Evolutionary conservation across 108 stramenopile species (phyloP).

Genomic region (Nannochloropsis oceanica): DNA sequence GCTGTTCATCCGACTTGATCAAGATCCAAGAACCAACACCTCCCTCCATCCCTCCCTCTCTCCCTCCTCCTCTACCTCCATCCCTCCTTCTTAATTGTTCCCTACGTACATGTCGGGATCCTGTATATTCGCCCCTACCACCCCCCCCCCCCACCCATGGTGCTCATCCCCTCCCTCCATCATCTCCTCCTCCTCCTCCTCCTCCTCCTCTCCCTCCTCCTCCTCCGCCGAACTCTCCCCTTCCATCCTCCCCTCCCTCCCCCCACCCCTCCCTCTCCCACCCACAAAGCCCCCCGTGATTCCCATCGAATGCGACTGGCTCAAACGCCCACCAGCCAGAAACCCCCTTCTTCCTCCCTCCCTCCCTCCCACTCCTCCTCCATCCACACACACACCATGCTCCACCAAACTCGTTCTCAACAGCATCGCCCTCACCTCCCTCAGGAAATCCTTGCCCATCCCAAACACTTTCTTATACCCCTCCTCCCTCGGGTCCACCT

Average conservation of each 20-base stretch:
- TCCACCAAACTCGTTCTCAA: slow-evolving; percentile 20
- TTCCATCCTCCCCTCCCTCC: not conserved
- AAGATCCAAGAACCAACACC: too few relatives aligned
- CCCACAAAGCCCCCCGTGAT: not conserved
- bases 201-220: not conserved
- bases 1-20: too few relatives aligned
- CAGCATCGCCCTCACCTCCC: slow-evolving; percentile 20
- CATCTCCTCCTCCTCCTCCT: not conserved
- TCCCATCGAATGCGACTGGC: not conserved
- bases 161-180: too few relatives aligned
- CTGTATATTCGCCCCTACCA: too few relatives aligned
- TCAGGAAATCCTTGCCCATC: slow-evolving; percentile 11
- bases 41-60: too few relatives aligned
- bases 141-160: too few relatives aligned
- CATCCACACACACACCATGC: slow-evolving; percentile 1
- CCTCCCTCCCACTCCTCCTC: not conserved
- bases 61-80: too few relatives aligned
- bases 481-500: slow-evolving; percentile 9
- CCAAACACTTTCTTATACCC: slow-evolving; percentile 17
- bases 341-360: not conserved
- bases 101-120: too few relatives aligned
- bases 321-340: not conserved
- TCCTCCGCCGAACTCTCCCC: not conserved
- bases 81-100: too few relatives aligned
- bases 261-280: not conserved